Conservation (phyloP, 2,329 filamentous ascomycete genomes). For the Dactylellina sp. region DNA sequence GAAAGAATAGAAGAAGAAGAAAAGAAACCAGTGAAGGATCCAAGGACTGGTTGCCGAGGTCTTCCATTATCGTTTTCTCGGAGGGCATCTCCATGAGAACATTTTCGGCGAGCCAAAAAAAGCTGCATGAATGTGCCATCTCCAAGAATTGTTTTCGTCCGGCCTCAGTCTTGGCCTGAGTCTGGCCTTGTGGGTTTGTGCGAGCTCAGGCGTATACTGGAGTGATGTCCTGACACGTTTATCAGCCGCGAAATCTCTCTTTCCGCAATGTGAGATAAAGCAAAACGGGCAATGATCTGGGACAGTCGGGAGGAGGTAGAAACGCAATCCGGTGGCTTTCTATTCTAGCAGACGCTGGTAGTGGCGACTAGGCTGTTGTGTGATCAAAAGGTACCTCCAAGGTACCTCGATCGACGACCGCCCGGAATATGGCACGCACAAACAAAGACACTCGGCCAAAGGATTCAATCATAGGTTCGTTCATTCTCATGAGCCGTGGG, state of each 20-base stretch:
- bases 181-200: no score
- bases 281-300: no score
- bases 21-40: neutral
- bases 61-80: neutral
- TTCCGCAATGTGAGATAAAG: no score
- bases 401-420: slow-evolving; percentile 16
- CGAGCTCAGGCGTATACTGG: no score
- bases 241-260: no score
- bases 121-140: neutral
- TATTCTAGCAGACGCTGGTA: neutral
- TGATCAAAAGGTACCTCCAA: slow-evolving; percentile 19
- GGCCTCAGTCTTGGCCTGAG: no score
- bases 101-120: neutral
- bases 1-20: neutral
- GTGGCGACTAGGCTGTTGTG: neutral
- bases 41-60: neutral
- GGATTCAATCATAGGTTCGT: slow-evolving; percentile 18
- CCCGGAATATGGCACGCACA: neutral
- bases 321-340: neutral
- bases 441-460: slow-evolving; percentile 1
- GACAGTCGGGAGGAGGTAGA: no score
- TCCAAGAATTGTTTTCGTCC: neutral
- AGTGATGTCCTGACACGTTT: no score
- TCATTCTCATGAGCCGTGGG: slow-evolving; percentile 20
- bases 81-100: neutral